Conservation (phyloP, 768 basidiomycete species). For the Heimioporus sp. region DNA sequence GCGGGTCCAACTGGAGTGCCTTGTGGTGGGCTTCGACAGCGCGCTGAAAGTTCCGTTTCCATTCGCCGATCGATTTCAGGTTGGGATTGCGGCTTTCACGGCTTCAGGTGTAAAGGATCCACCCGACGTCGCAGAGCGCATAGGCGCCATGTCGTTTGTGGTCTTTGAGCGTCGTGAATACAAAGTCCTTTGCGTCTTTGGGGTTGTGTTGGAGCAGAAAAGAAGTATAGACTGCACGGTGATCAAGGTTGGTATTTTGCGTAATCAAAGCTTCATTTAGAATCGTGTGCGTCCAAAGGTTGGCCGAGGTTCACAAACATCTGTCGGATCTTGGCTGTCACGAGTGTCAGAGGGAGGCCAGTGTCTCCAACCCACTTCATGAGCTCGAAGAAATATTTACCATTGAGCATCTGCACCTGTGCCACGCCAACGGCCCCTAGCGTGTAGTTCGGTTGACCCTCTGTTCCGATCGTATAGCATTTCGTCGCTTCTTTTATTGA, state of each 20-base stretch:
- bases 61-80: slow-evolving; percentile 52
- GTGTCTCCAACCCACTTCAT: background rate
- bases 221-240: slow-evolving; percentile 91
- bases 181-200: slow-evolving; percentile 82
- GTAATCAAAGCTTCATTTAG: slow-evolving; percentile 87
- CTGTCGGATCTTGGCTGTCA: slow-evolving; percentile 86
- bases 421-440: slow-evolving; percentile 85
- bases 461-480: slow-evolving; percentile 64
- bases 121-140: slow-evolving; percentile 85
- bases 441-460: slow-evolving; percentile 74
- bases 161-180: slow-evolving; percentile 84
- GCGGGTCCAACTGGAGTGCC: slow-evolving; percentile 78
- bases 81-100: slow-evolving; percentile 76
- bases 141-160: slow-evolving; percentile 87
- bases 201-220: slow-evolving; percentile 82
- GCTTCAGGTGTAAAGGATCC: slow-evolving; percentile 82
- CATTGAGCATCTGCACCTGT: slow-evolving; percentile 81
- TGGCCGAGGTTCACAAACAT: slow-evolving; percentile 73
- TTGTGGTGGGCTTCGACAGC: slow-evolving; percentile 93
- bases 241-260: slow-evolving; percentile 73
- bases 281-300: slow-evolving; percentile 82
- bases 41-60: slow-evolving; percentile 73
- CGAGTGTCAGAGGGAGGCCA: slow-evolving; percentile 6
- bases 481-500: slow-evolving; percentile 59
- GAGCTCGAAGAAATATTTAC: slow-evolving; percentile 37